These are phyloP conservation scores for Talaromyces marneffei DNA, from an alignment of 2,329 filamentous ascomycete species.

Conservation along the genomic window DNA sequence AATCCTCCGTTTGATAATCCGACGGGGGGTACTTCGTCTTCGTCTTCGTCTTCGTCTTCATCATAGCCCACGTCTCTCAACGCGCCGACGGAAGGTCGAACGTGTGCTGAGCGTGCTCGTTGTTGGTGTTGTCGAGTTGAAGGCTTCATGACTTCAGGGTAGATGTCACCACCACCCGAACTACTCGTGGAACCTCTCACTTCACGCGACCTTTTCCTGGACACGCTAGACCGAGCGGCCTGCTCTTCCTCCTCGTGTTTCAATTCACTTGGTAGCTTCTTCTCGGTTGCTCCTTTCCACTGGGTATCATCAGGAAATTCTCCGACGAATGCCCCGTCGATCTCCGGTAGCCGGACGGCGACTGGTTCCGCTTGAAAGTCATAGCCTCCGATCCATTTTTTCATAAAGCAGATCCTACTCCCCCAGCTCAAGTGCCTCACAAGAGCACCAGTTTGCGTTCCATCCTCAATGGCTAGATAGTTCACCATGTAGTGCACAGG, in stretches of 20 bases:
- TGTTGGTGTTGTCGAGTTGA: neutral
- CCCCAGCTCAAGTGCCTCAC: neutral
- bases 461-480: slow-evolving; percentile 3
- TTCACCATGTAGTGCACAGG: neutral
- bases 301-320: neutral
- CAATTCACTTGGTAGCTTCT: neutral
- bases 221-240: neutral
- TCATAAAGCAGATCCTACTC: neutral
- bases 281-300: neutral
- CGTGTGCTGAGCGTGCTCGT: neutral
- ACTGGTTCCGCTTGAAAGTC: neutral
- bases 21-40: neutral
- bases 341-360: neutral
- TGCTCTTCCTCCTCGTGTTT: neutral
- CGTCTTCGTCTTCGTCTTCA: neutral
- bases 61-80: neutral
- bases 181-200: neutral
- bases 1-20: slow-evolving; percentile 1
- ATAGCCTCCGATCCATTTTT: neutral
- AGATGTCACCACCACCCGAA: slow-evolving; percentile 3
- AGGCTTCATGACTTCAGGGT: neutral
- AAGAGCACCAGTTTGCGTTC: neutral
- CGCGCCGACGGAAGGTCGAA: neutral
- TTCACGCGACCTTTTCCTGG: neutral
- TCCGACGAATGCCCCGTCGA: neutral